A percentile compares a stretch with the other conserved stretches of the same genome.
These are phyloP conservation scores for Mortierella sp. DNA, from an alignment of 371 early-diverging fungal species.

Conservation along the genomic window DNA sequence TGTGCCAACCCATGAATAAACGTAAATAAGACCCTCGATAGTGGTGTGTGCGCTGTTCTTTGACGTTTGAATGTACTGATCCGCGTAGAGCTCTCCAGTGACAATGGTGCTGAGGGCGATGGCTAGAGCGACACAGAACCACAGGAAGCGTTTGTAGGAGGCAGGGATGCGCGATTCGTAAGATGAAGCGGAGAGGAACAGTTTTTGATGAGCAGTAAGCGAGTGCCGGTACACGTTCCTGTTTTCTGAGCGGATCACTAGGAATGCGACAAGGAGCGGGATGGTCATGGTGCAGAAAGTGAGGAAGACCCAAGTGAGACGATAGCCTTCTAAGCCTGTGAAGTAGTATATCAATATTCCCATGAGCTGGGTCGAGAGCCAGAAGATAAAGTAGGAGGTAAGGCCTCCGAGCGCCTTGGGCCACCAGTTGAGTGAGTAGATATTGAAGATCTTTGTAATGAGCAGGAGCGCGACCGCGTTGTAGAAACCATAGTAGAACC, in stretches of 20 bases:
- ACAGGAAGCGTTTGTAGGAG: slow-evolving; percentile 77
- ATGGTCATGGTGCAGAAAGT: slow-evolving; percentile 78
- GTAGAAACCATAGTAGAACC: slow-evolving; percentile 81
- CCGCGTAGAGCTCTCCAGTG: slow-evolving; percentile 78
- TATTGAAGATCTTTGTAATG: slow-evolving; percentile 78
- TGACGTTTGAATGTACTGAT: slow-evolving; percentile 62
- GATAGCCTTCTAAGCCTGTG: slow-evolving; percentile 59
- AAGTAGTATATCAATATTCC: slow-evolving; percentile 68
- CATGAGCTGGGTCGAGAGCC: slow-evolving; percentile 68
- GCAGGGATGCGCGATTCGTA: slow-evolving; percentile 70
- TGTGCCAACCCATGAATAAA: slow-evolving; percentile 78
- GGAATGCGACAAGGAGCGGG: slow-evolving; percentile 73
- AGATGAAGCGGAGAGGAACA: slow-evolving; percentile 55
- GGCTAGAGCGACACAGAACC: slow-evolving; percentile 76
- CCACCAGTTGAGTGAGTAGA: slow-evolving; percentile 86
- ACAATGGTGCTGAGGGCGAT: slow-evolving; percentile 72
- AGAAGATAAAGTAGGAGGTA: slow-evolving; percentile 70
- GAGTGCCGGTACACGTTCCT: slow-evolving; percentile 60
- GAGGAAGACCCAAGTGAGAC: slow-evolving; percentile 74
- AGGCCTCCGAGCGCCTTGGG: slow-evolving; percentile 70
- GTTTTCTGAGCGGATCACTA: slow-evolving; percentile 66
- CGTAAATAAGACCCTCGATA: slow-evolving; percentile 72
- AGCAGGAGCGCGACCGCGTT: slow-evolving; percentile 76
- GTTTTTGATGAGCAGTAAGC: slow-evolving; percentile 58
- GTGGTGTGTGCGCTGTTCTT: slow-evolving; percentile 63